phyloP scores from a whole-genome alignment of 1,284 basidiomycete genomes.

The Pseudozyma tsukubaensis region DNA sequence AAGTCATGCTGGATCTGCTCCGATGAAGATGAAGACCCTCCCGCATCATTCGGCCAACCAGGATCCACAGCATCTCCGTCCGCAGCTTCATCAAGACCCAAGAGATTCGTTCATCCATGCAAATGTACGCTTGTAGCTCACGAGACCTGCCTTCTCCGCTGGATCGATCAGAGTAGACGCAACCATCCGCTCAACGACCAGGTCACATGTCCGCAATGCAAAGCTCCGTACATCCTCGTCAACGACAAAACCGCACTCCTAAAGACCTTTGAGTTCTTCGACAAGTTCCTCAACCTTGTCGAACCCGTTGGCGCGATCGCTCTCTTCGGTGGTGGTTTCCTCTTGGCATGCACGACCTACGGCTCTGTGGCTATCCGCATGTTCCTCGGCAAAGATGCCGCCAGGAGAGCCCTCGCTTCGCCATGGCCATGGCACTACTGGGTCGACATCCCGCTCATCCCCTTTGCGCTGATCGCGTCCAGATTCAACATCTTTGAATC shows the following conservation, averaged over 20 bases:
- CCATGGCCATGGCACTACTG: slow-evolving; percentile 64
- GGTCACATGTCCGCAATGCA: slow-evolving; percentile 58
- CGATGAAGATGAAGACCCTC: slow-evolving; percentile 55
- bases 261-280: slow-evolving; percentile 39
- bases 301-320: slow-evolving; percentile 41
- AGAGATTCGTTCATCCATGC: slow-evolving; percentile 60
- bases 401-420: slow-evolving; percentile 34
- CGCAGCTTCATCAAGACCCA: slow-evolving; percentile 7
- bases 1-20: slow-evolving; percentile 63
- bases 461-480: slow-evolving; percentile 59
- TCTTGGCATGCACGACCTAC: slow-evolving; percentile 52
- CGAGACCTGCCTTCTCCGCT: slow-evolving; percentile 56
- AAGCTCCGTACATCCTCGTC: slow-evolving; percentile 49
- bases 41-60: not conserved
- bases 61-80: not conserved
- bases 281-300: slow-evolving; percentile 30
- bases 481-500: slow-evolving; percentile 57
- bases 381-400: slow-evolving; percentile 51
- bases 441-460: slow-evolving; percentile 65
- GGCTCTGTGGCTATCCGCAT: slow-evolving; percentile 56
- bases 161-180: slow-evolving; percentile 53
- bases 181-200: slow-evolving; percentile 32
- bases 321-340: slow-evolving; percentile 32
- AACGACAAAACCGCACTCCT: slow-evolving; percentile 49
- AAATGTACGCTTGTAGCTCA: slow-evolving; percentile 63